A percentile compares a stretch with the other conserved stretches of the same genome.
Evolutionary conservation across 768 basidiomycete species (phyloP).

Genomic region (Naganishia friedmannii): DNA sequence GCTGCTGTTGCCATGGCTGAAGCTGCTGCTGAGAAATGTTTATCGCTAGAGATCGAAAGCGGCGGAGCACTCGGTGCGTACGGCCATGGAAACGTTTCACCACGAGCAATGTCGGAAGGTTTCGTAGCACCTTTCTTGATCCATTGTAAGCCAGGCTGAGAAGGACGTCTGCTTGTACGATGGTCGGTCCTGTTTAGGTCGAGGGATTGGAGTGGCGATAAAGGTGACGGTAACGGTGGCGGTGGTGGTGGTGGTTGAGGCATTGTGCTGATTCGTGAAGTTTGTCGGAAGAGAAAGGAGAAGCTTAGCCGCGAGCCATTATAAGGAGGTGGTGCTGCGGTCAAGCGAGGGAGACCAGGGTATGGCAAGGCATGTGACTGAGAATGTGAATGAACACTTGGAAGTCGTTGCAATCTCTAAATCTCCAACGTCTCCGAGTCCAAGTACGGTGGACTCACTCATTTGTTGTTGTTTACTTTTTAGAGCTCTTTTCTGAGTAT

Average conservation of each 20-base stretch:
- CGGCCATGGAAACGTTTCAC: background rate
- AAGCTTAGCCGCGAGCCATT: background rate
- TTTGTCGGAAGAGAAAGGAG: background rate
- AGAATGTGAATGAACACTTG: too few species aligned
- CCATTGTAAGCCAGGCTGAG: background rate
- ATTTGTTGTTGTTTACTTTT: slow-evolving; percentile 10
- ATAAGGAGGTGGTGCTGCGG: background rate
- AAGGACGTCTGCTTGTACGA: background rate
- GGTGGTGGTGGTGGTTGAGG: slow-evolving; percentile 6
- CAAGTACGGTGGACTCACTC: too few species aligned
- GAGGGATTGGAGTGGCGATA: slow-evolving; percentile 3
- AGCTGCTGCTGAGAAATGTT: background rate
- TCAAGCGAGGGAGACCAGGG: background rate
- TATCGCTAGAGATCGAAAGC: background rate
- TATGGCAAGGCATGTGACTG: too few species aligned
- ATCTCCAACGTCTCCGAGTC: too few species aligned
- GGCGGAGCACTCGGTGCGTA: background rate
- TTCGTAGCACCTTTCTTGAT: background rate
- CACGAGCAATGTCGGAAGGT: background rate
- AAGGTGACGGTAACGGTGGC: background rate
- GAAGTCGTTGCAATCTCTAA: too few species aligned
- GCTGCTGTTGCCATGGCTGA: too few species aligned
- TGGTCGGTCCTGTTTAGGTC: background rate
- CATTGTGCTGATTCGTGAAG: background rate
- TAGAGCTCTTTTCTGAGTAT: too few species aligned